Conservation (phyloP, 352 stramenopile species). For the Plasmopara halstedii region DNA sequence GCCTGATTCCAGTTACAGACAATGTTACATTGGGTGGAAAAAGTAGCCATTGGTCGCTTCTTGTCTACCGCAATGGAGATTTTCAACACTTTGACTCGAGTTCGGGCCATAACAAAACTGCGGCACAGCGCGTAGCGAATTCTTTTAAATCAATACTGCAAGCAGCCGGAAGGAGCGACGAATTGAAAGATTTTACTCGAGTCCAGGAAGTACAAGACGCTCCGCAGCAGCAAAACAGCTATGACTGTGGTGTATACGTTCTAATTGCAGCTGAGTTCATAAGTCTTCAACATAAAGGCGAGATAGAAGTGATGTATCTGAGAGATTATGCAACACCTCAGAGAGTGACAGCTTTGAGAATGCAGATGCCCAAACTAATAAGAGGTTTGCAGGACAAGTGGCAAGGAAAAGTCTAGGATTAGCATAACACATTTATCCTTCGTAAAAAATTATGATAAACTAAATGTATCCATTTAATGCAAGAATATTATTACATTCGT, state of each 20-base stretch:
- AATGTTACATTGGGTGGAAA: conserved; percentile 44
- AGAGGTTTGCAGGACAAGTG: conserved; percentile 9
- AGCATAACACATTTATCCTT: no score
- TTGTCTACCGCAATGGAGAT: conserved; percentile 31
- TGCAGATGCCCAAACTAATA: conserved; percentile 41
- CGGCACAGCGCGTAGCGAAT: conserved; percentile 32
- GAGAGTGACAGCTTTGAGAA: conserved; percentile 37
- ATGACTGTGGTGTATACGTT: conserved; percentile 80
- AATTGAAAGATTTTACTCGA: conserved; percentile 1
- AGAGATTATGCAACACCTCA: conserved; percentile 42
- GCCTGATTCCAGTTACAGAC: conserved; percentile 65
- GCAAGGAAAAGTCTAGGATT: neutral
- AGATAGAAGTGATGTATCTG: conserved; percentile 9
- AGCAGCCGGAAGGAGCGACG: conserved; percentile 4
- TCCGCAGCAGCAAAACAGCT: conserved; percentile 71
- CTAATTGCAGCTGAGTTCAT: conserved; percentile 60
- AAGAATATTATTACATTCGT: no score
- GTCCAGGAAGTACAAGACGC: conserved; percentile 29
- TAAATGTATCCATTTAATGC: no score
- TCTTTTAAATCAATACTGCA: conserved; percentile 39
- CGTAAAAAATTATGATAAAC: no score
- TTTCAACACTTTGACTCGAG: conserved; percentile 78
- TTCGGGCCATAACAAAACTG: conserved; percentile 41
- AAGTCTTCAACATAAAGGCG: conserved; percentile 19
- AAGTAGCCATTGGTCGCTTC: conserved; percentile 72